Base-by-base conservation (phyloP, 176 grass and related monocot genomes). In the Oryza nivara region DNA sequence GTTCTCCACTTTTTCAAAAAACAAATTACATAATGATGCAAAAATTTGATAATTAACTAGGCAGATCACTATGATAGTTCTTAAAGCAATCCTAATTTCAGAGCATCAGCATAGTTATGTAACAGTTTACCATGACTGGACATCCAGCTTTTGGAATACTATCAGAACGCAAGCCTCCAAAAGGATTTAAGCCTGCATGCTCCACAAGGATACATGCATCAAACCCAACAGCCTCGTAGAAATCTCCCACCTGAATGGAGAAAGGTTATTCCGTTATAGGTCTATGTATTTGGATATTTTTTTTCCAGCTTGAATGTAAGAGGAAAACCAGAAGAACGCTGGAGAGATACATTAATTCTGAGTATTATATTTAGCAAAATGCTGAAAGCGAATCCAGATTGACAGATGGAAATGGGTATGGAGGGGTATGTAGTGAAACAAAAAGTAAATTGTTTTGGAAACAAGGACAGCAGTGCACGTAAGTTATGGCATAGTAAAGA, bases 121-220 rank as follows among this genome's bases (percentile, higher is more conserved):
- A 67, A 79, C 28, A 86, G 70, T 82, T 71, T 87, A 98, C 96
- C 96, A 98, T 22, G 63, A 98, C 81, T 71, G 96, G 96, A 85
- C 96, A 98, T 17, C 96, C 96, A 85, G 96, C 96, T 88, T 95
- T 98, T 49, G 96, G 96, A 82, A 93, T 92, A 87, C 91, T 92
- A 76, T 98, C 96, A 66, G 96, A 93, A 68, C 93, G 91, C 77
- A 98, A 72, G 64, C 96, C 96, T 75, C 93, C 96, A 73, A 95
- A 95, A 83, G 96, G 96, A 92, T 98, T 98, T 92, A 98, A 87
- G 74, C 96, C 96, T 13, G 93, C 96, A 87, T 95, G 85, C 83
- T 98, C 96, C 72, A 98, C 93, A 64, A 98, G 92, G 82, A 98
- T 91, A 86, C 96, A 98, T 40, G 93, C 96, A 92, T 98, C 96